Percentiles rank a stretch among this genome's conserved stretches.
Conservation (phyloP, 176 grass and related monocot species). For the Leersia perrieri region DNA sequence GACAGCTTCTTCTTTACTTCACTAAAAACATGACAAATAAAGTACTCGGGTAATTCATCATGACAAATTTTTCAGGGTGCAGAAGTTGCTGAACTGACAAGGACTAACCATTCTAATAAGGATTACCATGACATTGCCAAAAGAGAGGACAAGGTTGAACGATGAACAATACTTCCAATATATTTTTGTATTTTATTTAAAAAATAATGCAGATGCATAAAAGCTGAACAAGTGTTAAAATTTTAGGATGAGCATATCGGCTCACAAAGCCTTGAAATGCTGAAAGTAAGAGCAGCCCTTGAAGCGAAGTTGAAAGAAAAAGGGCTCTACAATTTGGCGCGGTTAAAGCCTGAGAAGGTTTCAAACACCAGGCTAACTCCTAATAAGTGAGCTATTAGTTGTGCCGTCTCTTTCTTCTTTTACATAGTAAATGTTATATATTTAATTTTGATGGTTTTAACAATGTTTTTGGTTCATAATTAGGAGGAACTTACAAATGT, state of each 20-base stretch:
- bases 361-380: slow-evolving; percentile 47
- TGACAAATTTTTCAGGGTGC: slow-evolving; percentile 34
- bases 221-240: slow-evolving; percentile 25
- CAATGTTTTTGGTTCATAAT: slow-evolving; percentile 22
- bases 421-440: background rate
- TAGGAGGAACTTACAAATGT: slow-evolving; percentile 44
- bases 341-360: slow-evolving; percentile 41
- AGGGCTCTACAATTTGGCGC: slow-evolving; percentile 64
- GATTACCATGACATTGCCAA: slow-evolving; percentile 30
- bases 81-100: slow-evolving; percentile 34
- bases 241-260: slow-evolving; percentile 56
- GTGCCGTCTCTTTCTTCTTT: background rate
- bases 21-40: background rate
- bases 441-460: slow-evolving; percentile 34
- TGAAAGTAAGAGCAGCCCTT: slow-evolving; percentile 85
- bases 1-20: slow-evolving; percentile 5
- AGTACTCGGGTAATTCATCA: background rate
- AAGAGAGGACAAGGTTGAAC: slow-evolving; percentile 49
- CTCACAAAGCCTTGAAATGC: slow-evolving; percentile 77
- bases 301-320: slow-evolving; percentile 86
- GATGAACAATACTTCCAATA: slow-evolving; percentile 1
- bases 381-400: slow-evolving; percentile 43
- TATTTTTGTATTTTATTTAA: slow-evolving; percentile 18
- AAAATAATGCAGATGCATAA: background rate
- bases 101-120: slow-evolving; percentile 29